phyloP scores from a whole-genome alignment of 2,329 filamentous ascomycete species.

The Aspergillus flavus region DNA sequence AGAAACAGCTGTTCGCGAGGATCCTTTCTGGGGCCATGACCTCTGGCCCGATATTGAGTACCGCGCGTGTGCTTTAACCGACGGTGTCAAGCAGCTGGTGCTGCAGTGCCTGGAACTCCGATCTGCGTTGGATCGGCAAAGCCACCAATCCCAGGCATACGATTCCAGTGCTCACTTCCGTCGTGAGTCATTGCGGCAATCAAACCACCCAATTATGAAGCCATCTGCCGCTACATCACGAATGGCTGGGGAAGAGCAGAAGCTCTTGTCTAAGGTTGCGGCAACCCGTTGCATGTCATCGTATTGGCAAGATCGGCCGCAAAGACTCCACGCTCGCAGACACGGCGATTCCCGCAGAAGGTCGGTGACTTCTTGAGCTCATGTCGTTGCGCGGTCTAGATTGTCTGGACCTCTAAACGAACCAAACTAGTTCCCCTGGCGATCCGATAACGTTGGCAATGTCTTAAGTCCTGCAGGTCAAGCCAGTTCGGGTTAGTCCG shows the following conservation, averaged over 20 bases:
- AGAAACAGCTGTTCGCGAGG: constrained; percentile 43
- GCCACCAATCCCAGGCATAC: constrained; percentile 23
- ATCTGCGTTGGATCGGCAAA: constrained; percentile 26
- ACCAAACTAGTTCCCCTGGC: neutral
- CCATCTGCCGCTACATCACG: constrained; percentile 28
- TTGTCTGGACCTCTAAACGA: neutral
- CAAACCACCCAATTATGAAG: constrained; percentile 32
- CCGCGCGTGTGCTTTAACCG: constrained; percentile 40
- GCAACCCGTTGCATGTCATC: constrained; percentile 23
- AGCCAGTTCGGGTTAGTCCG: neutral
- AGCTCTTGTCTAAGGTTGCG: constrained; percentile 19
- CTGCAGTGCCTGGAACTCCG: constrained; percentile 43
- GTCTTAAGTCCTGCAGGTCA: neutral
- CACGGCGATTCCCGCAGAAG: constrained; percentile 24
- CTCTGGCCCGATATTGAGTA: constrained; percentile 47
- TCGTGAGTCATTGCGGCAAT: constrained; percentile 26
- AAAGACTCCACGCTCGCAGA: constrained; percentile 23
- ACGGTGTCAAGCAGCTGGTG: constrained; percentile 42
- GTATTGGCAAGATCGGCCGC: constrained; percentile 21
- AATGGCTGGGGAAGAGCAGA: constrained; percentile 40
- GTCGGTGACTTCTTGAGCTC: constrained; percentile 24
- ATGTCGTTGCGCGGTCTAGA: neutral
- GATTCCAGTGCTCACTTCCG: constrained; percentile 20
- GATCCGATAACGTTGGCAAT: neutral
- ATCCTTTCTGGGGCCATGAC: constrained; percentile 46